phyloP scores from a whole-genome alignment of 2,329 filamentous ascomycete species.

The Dichotomopilus funicola region DNA sequence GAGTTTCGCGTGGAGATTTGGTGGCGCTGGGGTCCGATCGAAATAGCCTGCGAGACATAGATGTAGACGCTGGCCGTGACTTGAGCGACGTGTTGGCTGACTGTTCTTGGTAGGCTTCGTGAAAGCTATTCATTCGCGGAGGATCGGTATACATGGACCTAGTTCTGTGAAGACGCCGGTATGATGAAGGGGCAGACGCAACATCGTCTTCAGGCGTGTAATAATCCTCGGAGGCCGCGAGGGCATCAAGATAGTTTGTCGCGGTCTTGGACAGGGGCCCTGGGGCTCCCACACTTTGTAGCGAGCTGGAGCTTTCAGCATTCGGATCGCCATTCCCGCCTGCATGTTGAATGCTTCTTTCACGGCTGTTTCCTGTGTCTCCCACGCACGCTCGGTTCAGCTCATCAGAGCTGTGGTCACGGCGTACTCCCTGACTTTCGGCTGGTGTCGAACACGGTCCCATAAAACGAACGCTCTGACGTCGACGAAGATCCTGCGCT shows the following conservation, averaged over 20 bases:
- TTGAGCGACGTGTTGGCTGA: not conserved
- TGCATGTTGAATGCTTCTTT: constrained; percentile 1
- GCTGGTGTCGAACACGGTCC: constrained; percentile 20
- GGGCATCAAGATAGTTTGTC: constrained; percentile 32
- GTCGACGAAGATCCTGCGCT: constrained; percentile 31
- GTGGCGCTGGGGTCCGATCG: constrained; percentile 28
- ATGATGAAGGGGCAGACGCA: constrained; percentile 42
- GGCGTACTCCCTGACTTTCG: not conserved
- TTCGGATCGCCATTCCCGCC: not conserved
- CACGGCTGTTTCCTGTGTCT: not conserved
- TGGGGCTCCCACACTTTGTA: constrained; percentile 14
- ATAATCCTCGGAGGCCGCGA: constrained; percentile 36
- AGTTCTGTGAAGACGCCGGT: constrained; percentile 46
- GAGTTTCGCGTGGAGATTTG: constrained; percentile 18
- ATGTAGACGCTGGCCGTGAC: not conserved
- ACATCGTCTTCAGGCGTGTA: constrained; percentile 44
- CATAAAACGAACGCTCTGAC: constrained; percentile 53
- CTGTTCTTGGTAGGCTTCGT: constrained; percentile 7
- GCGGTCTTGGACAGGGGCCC: constrained; percentile 19
- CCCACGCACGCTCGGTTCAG: not conserved
- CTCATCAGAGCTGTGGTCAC: not conserved
- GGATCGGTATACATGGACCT: constrained; percentile 45
- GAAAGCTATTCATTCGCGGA: constrained; percentile 5
- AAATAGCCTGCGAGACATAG: constrained; percentile 11
- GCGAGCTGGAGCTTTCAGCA: constrained; percentile 6